Evolutionary conservation across 352 stramenopile species (phyloP), one percentile per base, ranked within the genome.

Genomic region (Phytophthora melonis): DNA sequence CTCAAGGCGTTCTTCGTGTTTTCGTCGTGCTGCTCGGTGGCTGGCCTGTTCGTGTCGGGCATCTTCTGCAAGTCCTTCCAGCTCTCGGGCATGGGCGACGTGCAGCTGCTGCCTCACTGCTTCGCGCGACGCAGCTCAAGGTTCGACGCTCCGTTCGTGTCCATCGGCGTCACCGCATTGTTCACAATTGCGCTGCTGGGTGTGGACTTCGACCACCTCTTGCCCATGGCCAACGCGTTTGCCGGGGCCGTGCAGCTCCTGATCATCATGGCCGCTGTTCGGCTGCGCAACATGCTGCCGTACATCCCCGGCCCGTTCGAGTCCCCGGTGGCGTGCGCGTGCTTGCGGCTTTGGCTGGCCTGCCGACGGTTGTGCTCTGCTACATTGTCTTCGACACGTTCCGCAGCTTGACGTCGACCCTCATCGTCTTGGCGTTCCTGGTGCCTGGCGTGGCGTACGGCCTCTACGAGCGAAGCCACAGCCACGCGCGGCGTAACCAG

Each of bases 11-110:
- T 97, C 84, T 89, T 97, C 49, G 80, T 97, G 57, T 84, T 93
- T 13, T 80, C 72, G 36, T 90, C 93, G 9, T 87, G 90, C 52
- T 89, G 95, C 56, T 89, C 81, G 23, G 95, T 95, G 56, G 82
- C 97, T 30, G 95, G 90, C 0, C 73, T 98, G 36, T 98, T 97
- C 78, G 81, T 97, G 75, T 92, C 92, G 8, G 93, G 97, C 73
- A 91, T 98, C 64, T 97, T 88, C 32, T 86, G 83, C 23, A 95
- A 98, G 79, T 85, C 94, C 16, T 97, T 92, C 64, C 89, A 98
- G 77, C 69, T 98, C 16, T 72, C 75, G 1, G 82, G 80, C 19
- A 89, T 93, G 86, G 79, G 91, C 11, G 89, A 98, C 64, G 80
- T 84, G 32, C 88, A 92, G n/a, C 81, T 97, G 36, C 56, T 98